A percentile compares a stretch with the other conserved stretches of the same genome.
phyloP scores from a whole-genome alignment of 208 protist genomes.

The Acanthamoeba royreba region DNA sequence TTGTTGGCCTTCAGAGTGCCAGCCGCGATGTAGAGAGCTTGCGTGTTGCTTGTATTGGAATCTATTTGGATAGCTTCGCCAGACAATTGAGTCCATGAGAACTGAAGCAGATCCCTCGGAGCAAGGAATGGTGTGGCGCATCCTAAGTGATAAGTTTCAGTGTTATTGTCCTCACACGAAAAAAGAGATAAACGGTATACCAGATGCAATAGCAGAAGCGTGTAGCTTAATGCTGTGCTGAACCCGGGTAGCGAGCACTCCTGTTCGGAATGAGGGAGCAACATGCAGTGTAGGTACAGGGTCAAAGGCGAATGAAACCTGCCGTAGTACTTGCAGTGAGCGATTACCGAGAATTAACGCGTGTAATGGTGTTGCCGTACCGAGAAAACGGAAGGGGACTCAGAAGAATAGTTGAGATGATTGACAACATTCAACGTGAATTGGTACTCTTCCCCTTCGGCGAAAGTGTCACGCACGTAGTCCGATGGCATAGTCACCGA shows the following conservation, averaged over 20 bases:
- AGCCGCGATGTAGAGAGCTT: not conserved
- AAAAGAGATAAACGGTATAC: not conserved
- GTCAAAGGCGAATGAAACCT: conserved; percentile 12
- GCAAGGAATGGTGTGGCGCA: not conserved
- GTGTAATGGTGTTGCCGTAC: not conserved
- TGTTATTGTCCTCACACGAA: not conserved
- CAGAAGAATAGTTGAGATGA: not conserved
- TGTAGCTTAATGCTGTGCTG: not conserved
- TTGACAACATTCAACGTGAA: conserved; percentile 13
- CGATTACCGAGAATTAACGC: not conserved
- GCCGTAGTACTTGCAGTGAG: not conserved
- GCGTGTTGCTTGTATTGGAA: not conserved
- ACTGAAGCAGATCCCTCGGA: not conserved
- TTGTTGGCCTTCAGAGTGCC: not conserved
- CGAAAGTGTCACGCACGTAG: not conserved
- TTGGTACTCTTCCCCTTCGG: not conserved
- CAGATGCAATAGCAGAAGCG: not conserved
- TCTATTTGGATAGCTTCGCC: not conserved
- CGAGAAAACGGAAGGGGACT: not conserved
- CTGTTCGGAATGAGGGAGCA: not conserved
- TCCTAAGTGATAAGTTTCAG: not conserved
- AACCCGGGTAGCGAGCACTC: not conserved
- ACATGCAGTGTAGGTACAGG: not conserved
- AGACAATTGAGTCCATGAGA: not conserved
- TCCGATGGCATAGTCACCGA: not conserved